These are phyloP conservation scores for Podospora pseudocomata DNA, from an alignment of 495 filamentous ascomycete species.

Conservation along the genomic window DNA sequence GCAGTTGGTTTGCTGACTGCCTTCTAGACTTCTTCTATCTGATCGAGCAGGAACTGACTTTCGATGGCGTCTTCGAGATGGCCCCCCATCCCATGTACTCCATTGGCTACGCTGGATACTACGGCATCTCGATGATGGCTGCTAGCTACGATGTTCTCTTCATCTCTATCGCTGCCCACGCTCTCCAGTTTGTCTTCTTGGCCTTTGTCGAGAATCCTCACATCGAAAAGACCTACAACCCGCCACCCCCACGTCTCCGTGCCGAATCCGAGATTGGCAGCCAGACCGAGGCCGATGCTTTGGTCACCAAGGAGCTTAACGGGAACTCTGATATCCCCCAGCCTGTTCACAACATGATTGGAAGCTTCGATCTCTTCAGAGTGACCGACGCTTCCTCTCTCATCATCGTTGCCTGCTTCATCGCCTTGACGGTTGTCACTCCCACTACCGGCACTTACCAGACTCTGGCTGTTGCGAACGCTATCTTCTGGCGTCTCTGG, in stretches of 20 bases:
- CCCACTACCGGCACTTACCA: constrained; percentile 72
- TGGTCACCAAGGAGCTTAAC: constrained; percentile 11
- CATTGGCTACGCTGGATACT: constrained; percentile 96
- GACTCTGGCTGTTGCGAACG: constrained; percentile 74
- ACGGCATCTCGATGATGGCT: constrained; percentile 97
- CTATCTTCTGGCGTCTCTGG: constrained; percentile 83
- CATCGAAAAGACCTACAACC: constrained; percentile 97
- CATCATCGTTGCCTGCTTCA: constrained; percentile 68
- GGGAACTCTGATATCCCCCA: constrained; percentile 43
- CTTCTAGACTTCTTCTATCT: constrained; percentile 87
- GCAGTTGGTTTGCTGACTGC: constrained; percentile 11
- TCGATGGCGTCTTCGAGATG: constrained; percentile 99
- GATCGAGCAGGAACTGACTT: constrained; percentile 95
- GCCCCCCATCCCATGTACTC: constrained; percentile 99
- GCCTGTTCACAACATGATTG: constrained; percentile 75
- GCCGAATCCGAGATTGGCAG: constrained; percentile 38
- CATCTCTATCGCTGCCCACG: constrained; percentile 93
- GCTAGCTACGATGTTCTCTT: constrained; percentile 96
- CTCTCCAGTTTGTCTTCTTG: constrained; percentile 90
- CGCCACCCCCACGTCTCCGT: constrained; percentile 71
- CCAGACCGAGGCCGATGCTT: constrained; percentile 19
- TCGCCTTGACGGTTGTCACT: constrained; percentile 66
- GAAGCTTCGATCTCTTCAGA: constrained; percentile 85
- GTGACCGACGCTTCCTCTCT: constrained; percentile 77
- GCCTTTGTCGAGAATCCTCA: constrained; percentile 90